Base-by-base conservation (phyloP, 2,329 filamentous ascomycete genomes). In the Apiospora saccharicola region DNA sequence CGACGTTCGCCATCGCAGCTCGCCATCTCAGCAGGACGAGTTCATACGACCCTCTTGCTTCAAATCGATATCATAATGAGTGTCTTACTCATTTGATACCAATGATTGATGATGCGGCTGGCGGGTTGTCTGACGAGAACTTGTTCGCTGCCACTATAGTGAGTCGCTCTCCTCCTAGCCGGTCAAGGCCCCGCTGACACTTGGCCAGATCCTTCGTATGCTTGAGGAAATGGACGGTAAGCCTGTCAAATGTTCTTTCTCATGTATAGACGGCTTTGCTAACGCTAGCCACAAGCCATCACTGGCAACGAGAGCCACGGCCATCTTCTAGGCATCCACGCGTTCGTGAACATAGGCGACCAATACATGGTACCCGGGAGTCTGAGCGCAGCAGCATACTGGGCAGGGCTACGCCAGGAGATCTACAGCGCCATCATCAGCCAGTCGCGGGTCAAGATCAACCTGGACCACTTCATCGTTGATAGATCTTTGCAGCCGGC, bases 351-450 rank as follows among this genome's bases (percentile, higher is more conserved):
- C 22, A 82, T 82, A 43, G 81, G 82, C 13, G 79, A 82, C 69
- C 80, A 80, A 69, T 79, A 83, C 76, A 77, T 86, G 79, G 81
- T 75, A 68, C 86, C 78, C 67, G 82, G 79, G 71, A 77, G 82
- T 64, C 77, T 88, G 4, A 85, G 85, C 49, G 87, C 88, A 3
- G 88, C 88, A 0, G 86, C 87, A 1, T 90, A 89, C 81, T 91
- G 81, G 86, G 85, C 90, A 34, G 88, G 87, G 0, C 81, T 90
- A 16, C 83, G 89, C 13, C 89, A 90, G 76, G 89, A 90, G 75
- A 89, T 91, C 46, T 90, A 89, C 74, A 87, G 86, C 70, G 88
- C 89, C 0, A 85, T 87, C 61, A 84, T 85, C 51, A 85, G 83
- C 69, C 83, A 86, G 72, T 79, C 83, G 70, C 81, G 83, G 0